Evolutionary conservation across 768 basidiomycete species (phyloP), one percentile per base, ranked within the genome.

Genomic region (Suillus hirtellus): DNA sequence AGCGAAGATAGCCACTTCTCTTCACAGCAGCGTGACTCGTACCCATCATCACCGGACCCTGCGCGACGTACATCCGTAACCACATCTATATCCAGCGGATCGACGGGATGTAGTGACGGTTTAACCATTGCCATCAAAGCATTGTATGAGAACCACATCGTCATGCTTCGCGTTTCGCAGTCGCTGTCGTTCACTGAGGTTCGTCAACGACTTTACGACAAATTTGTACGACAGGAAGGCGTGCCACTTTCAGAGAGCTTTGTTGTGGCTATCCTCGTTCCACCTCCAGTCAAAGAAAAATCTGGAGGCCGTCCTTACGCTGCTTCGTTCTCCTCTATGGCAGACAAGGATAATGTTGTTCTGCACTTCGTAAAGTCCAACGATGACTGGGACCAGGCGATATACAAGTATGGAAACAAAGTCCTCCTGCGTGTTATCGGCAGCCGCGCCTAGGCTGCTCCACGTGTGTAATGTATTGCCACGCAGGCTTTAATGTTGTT

Each of bases 221-320:
- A 90, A 68, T 87, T 92, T 69, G 80, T 82, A n/a, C 78, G 80
- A 27, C 83, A 86, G 68, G 88, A 87, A 71, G 81, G 81, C 55
- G 67, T 86, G 49, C 77, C 80, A 14, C 81, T 91, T 27, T 80
- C 80, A 0, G 76, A 80, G 8, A 74, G 79, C 1, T 92, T 92
- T 70, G 80, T 79, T 9, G 73, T 92, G 38, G 84, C 83, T 21
- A 82, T 86, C 66, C 69, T 83, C 54, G 78, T 84, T 61, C 80
- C 81, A 24, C 42, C 68, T 62, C 38, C 68, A 10, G 60, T 65
- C 40, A 53, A 12, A n/a, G 70, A 67, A 19, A 68, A 60, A 53
- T 59, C 46, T 31, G 53, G 37, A 17, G 65, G 9, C 31, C 74
- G 76, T 43, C 61, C 75, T 34, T 77, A 78, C 35, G 66, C 73